phyloP scores from a whole-genome alignment of 1,284 basidiomycete species.

The Sporisorium exsertum region DNA sequence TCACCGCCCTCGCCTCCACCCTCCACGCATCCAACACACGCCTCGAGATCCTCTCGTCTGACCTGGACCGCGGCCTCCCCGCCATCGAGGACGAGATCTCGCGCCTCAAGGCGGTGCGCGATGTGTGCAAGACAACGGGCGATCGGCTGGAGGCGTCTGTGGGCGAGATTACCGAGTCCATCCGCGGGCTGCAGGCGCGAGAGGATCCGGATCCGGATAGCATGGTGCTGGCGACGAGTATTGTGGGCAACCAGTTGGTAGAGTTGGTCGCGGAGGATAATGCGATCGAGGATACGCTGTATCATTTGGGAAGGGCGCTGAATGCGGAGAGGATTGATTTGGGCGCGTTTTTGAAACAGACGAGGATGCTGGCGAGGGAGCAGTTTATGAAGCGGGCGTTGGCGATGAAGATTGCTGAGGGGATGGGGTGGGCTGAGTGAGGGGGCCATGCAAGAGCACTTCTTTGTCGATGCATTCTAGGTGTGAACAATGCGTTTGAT shows the following conservation, averaged over 20 bases:
- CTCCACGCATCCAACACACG: constrained; percentile 80
- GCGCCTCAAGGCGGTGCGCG: constrained; percentile 91
- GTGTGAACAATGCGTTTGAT: background rate
- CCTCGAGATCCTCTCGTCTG: constrained; percentile 81
- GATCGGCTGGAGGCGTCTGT: constrained; percentile 77
- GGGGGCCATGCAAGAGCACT: background rate
- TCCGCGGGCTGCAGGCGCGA: constrained; percentile 72
- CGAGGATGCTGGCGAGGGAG: constrained; percentile 63
- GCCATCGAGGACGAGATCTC: constrained; percentile 96
- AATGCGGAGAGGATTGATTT: constrained; percentile 77
- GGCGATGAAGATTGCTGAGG: constrained; percentile 60
- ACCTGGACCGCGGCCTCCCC: constrained; percentile 87
- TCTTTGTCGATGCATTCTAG: too few species aligned
- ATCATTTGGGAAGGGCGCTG: constrained; percentile 92
- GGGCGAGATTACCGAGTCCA: constrained; percentile 76
- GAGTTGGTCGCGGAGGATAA: constrained; percentile 98
- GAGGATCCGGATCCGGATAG: constrained; percentile 56
- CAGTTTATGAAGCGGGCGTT: constrained; percentile 67
- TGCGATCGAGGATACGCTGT: constrained; percentile 96
- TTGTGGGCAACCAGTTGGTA: constrained; percentile 74
- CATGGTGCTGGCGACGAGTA: constrained; percentile 59
- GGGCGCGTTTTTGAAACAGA: constrained; percentile 66
- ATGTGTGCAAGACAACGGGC: constrained; percentile 85
- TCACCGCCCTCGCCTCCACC: constrained; percentile 77
- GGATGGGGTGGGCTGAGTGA: constrained; percentile 52